Conservation (phyloP, 306 rosid genomes). For the Begonia masoniana region DNA sequence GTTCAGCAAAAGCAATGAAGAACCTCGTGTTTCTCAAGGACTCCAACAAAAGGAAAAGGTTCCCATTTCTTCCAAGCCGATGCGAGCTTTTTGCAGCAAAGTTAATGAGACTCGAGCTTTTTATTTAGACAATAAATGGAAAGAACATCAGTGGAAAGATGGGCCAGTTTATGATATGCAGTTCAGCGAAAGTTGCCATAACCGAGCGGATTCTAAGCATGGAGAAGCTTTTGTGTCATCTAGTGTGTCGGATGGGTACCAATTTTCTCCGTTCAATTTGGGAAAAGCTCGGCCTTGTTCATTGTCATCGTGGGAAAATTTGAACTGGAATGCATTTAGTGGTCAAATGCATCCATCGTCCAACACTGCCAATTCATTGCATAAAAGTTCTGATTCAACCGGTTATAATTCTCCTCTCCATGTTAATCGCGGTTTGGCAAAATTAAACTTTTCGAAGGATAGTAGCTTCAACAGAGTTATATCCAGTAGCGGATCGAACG, state of each 20-base stretch:
- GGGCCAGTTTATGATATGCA: conserved; percentile 40
- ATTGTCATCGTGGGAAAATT: conserved; percentile 60
- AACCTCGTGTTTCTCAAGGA: conserved; percentile 25
- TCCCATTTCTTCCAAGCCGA: conserved; percentile 33
- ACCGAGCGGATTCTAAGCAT: conserved; percentile 29
- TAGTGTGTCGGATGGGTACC: conserved; percentile 27
- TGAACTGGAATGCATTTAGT: conserved; percentile 42
- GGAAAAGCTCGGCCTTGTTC: conserved; percentile 55
- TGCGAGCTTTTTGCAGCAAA: conserved; percentile 27
- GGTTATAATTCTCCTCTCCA: no score
- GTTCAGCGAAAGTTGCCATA: conserved; percentile 31
- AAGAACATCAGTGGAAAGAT: conserved; percentile 38
- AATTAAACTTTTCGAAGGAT: no score
- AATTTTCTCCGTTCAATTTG: conserved; percentile 28
- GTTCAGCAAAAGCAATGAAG: conserved; percentile 31
- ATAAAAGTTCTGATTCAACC: conserved; percentile 37
- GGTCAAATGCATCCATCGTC: conserved; percentile 38
- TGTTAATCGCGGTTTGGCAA: no score
- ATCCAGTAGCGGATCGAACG: no score
- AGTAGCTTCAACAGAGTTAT: no score
- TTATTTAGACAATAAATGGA: conserved; percentile 28
- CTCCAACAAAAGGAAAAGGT: conserved; percentile 32
- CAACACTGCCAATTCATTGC: conserved; percentile 30
- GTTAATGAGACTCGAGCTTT: conserved; percentile 31
- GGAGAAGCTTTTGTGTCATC: conserved; percentile 26